phyloP scores from a whole-genome alignment of 129 eudicot genomes.

The Dittrichia graveolens region DNA sequence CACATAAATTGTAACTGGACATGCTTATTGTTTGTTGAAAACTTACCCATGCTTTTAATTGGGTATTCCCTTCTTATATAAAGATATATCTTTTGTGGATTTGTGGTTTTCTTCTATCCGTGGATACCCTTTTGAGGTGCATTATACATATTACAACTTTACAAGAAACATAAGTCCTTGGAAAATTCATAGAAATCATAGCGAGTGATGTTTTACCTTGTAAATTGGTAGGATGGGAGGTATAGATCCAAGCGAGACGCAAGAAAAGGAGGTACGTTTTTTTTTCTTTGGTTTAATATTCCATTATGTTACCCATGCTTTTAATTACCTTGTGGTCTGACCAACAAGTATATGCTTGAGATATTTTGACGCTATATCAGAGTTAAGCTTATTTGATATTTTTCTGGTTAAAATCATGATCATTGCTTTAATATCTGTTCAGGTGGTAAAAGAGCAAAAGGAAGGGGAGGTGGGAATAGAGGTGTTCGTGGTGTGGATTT shows the following conservation, averaged over 20 bases:
- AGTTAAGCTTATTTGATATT: conserved; percentile 8
- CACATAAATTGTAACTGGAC: conserved; percentile 1
- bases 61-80: neutral
- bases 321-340: neutral
- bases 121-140: neutral
- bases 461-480: conserved; percentile 81
- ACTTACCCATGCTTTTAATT: conserved; percentile 5
- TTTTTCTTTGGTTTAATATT: conserved; percentile 9
- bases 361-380: neutral
- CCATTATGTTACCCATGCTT: neutral
- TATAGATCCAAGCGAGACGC: conserved; percentile 98
- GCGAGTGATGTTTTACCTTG: conserved; percentile 45
- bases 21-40: neutral
- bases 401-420: neutral
- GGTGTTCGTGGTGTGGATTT: conserved; percentile 99
- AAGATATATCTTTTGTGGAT: neutral
- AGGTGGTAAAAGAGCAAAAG: conserved; percentile 98
- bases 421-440: conserved; percentile 36
- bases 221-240: conserved; percentile 78
- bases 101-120: conserved; percentile 1
- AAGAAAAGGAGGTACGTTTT: conserved; percentile 85
- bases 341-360: neutral
- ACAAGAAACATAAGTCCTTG: neutral
- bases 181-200: conserved; percentile 15
- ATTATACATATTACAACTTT: conserved; percentile 4